These are phyloP conservation scores for Globisporangium echinulatum DNA, from an alignment of 352 stramenopile genomes.

Conservation along the genomic window DNA sequence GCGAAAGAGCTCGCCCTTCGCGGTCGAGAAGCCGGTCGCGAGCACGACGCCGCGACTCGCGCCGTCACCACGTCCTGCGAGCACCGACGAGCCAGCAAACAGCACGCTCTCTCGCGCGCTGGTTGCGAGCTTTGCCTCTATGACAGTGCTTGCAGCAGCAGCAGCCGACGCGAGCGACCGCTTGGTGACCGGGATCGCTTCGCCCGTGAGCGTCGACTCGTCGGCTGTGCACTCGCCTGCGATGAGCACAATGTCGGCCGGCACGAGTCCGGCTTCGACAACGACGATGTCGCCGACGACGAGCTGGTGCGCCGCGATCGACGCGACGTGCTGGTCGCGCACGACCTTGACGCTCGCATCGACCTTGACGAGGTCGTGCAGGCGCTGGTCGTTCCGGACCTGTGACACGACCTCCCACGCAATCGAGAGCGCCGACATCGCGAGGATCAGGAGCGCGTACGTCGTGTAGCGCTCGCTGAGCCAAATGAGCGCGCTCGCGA, in stretches of 20 bases:
- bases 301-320: slow-evolving; percentile 35
- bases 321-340: slow-evolving; percentile 38
- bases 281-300: slow-evolving; percentile 69
- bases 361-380: slow-evolving; percentile 50
- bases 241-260: slow-evolving; percentile 57
- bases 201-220: slow-evolving; percentile 72
- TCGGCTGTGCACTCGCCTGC: slow-evolving; percentile 62
- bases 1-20: slow-evolving; percentile 67
- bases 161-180: slow-evolving; percentile 13
- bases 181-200: slow-evolving; percentile 78
- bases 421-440: slow-evolving; percentile 62
- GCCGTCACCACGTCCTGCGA: slow-evolving; percentile 23
- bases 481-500: slow-evolving; percentile 63
- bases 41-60: slow-evolving; percentile 50
- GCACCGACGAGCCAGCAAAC: slow-evolving; percentile 50
- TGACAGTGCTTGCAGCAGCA: slow-evolving; percentile 3
- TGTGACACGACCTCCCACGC: slow-evolving; percentile 63
- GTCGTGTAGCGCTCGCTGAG: slow-evolving; percentile 56
- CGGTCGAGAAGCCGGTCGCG: slow-evolving; percentile 53
- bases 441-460: slow-evolving; percentile 59
- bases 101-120: slow-evolving; percentile 45
- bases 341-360: slow-evolving; percentile 55
- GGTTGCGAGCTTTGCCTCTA: slow-evolving; percentile 36
- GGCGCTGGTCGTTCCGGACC: slow-evolving; percentile 52
- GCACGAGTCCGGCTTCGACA: slow-evolving; percentile 54